Percentiles rank a stretch among this genome's conserved stretches.
These are phyloP conservation scores for Gypsophila paniculata DNA, from an alignment of 179 eudicot species.

Conservation along the genomic window DNA sequence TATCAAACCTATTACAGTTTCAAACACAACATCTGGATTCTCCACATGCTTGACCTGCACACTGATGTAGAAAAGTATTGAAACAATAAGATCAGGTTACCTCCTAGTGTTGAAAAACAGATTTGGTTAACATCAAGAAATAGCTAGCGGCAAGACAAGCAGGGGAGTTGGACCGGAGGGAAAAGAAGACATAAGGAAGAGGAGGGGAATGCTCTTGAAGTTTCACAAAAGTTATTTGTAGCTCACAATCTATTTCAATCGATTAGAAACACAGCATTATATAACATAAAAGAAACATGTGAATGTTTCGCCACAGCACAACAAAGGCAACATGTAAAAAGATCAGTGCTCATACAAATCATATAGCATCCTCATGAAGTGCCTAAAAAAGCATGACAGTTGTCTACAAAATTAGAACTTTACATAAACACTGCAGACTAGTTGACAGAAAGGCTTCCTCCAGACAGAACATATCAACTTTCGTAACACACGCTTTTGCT, in stretches of 20 bases:
- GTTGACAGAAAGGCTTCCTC: background rate
- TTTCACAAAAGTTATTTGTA: background rate
- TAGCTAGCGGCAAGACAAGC: background rate
- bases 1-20: slow-evolving; percentile 60
- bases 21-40: slow-evolving; percentile 75
- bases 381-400: background rate
- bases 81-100: background rate
- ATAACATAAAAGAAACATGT: background rate
- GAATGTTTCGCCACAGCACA: background rate
- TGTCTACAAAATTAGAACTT: background rate
- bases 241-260: background rate
- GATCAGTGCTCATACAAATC: background rate
- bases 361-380: background rate
- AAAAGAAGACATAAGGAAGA: background rate
- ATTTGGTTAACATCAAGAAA: background rate
- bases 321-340: background rate
- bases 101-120: background rate
- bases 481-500: background rate
- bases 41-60: slow-evolving; percentile 93
- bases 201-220: background rate
- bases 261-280: background rate
- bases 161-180: background rate
- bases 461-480: background rate
- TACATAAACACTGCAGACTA: background rate
- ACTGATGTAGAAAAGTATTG: slow-evolving; percentile 32